Base-by-base conservation (phyloP, 257 asterid species). In the Buddleja alternifolia region DNA sequence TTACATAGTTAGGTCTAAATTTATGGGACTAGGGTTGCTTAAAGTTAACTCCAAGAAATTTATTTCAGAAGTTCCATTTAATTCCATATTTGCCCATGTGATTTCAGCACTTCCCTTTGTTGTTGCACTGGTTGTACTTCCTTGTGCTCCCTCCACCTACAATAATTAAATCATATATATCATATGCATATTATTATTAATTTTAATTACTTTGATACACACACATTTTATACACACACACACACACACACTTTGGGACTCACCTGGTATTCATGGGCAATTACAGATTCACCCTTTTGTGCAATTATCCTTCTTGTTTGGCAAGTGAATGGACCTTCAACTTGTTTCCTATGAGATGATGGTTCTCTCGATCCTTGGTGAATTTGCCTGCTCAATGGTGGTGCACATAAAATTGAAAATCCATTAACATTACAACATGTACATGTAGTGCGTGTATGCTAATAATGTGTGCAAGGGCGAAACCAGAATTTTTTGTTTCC, bases 1-100 rank as follows among this genome's bases (percentile, higher is more conserved):
- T 50, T 60, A 74, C 6, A 74, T 68, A 40, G 71, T 74, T 32
- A 74, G 64, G 14, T 74, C 79, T 53, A 74, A 44, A 61, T 74
- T 74, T 37, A 74, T 44, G 25, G 40, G 65, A 29, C 1, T 29
- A 29, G 34, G 36, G 19, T 20, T 41, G 20, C 55, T 11, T 17
- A 44, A 44, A 10, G n/a, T n/a, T n/a, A n/a, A n/a, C n/a, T 24
- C 69, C 45, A 6, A 25, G 24, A 63, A 24, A 32, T 63, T 63
- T 6, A 15, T 32, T 9, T n/a, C 40, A 10, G 12, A 41, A 12
- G 0, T 12, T 41, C 46, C 46, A 6, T 2, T 19, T 32, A 29
- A n/a, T 44, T 63, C 58, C 12, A 42, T 41, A 16, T 55, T 19
- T 23, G 21, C 73, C 23, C 7, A n/a, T 41, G 53, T 16, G 40